phyloP scores from a whole-genome alignment of 257 asterid species.

The Solanum acaule region DNA sequence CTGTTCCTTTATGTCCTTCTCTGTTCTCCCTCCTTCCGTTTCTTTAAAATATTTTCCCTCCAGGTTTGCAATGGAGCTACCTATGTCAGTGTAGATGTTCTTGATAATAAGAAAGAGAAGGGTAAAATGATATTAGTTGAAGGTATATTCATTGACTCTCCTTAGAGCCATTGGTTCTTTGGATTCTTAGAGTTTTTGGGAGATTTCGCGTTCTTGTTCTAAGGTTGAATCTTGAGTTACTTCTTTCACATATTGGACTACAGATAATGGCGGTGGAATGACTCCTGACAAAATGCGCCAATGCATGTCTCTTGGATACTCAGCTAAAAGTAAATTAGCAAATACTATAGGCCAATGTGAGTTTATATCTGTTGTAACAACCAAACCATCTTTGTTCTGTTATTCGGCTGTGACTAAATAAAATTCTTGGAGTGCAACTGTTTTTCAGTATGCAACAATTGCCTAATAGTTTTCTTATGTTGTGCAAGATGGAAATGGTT shows the following conservation, averaged over 20 bases:
- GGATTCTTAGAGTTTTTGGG: neutral
- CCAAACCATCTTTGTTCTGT: neutral
- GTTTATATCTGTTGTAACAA: neutral
- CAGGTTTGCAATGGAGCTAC: conserved; percentile 64
- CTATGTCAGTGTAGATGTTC: conserved; percentile 47
- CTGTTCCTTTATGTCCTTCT: neutral
- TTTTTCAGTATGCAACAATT: neutral
- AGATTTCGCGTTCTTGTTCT: neutral
- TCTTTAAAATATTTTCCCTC: neutral
- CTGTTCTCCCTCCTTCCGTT: neutral
- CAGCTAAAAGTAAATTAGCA: conserved; percentile 58
- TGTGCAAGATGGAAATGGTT: conserved; percentile 77
- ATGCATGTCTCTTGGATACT: conserved; percentile 86
- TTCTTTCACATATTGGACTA: neutral
- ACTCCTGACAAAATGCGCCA: conserved; percentile 59
- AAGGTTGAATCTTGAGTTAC: neutral
- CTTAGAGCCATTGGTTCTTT: neutral
- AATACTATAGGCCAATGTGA: conserved; percentile 82
- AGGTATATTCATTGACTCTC: conserved; percentile 23
- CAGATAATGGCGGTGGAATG: conserved; percentile 94
- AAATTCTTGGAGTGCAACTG: neutral
- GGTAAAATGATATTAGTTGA: conserved; percentile 53
- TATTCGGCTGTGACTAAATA: neutral
- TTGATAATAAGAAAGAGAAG: conserved; percentile 33
- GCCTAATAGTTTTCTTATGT: neutral